Evolutionary conservation across 2,329 filamentous ascomycete genomes (phyloP), one percentile per base, ranked within the genome.

Genomic region (Stagonosporopsis vannaccii): DNA sequence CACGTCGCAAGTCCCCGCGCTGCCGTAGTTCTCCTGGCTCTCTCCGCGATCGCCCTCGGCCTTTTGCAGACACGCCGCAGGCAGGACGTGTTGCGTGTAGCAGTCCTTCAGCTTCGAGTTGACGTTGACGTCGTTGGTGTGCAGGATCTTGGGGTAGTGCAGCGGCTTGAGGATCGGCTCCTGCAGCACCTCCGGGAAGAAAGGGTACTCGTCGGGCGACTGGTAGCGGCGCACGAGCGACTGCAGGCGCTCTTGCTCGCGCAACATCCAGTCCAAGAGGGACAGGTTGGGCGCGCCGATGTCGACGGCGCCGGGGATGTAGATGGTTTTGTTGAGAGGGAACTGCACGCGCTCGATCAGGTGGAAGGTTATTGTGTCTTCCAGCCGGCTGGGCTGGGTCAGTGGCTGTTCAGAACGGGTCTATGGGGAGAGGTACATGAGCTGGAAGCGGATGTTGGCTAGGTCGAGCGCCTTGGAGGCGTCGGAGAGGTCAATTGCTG

Each of bases 301-400:
- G 28, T 85, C 81, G 41, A 98, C 84, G n/a, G 90, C 91, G 58
- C 90, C 90, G 7, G 92, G 85, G 12, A 81, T 77, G 80, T 99
- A 99, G 77, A 98, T 93, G 69, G 88, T 91, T 73, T 85, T 82
- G 80, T 97, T 98, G 63, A 96, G 84, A 4, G 94, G 92, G 77
- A 98, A 99, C 77, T 99, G 95, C n/a, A 94, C 94, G 36, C 95
- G 89, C 80, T 99, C 95, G 72, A 98, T 98, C 35, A 99, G 83
- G 78, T 97, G 90, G 78, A 96, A 97, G 65, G 91, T 96, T 73
- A 99, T 98, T 59, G 94, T 98, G 74, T 99, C 95, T 80, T 99
- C 95, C 17, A 98, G 85, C 19, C 95, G 95, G 72, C 95, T 99
- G 71, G 45, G 7, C 15, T 33, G 8, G 25, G 60, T 71, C 47